These are phyloP conservation scores for Trypanosoma cruzi DNA, from an alignment of 208 protist species.

Conservation along the genomic window DNA sequence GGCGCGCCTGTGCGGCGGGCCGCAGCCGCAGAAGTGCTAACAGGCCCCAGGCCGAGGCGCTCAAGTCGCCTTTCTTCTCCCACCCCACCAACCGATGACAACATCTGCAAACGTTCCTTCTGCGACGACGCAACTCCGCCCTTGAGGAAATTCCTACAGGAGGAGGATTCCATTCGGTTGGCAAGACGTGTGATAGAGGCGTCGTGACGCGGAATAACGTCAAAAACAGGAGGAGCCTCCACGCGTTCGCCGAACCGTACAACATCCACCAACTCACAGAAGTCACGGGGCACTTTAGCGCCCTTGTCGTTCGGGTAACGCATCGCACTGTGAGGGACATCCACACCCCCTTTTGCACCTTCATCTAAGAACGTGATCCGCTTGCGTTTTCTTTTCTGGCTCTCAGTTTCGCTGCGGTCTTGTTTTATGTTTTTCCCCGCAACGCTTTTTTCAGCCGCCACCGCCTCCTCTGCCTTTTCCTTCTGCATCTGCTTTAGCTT, in stretches of 20 bases:
- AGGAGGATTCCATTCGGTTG: slow-evolving; percentile 31
- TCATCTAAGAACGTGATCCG: slow-evolving; percentile 48
- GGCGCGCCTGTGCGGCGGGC: not conserved
- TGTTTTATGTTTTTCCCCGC: not conserved
- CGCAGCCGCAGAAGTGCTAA: slow-evolving; percentile 29
- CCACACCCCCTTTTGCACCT: not conserved
- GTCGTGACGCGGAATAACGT: slow-evolving; percentile 72
- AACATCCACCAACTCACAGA: slow-evolving; percentile 86
- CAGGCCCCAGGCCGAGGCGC: slow-evolving; percentile 54
- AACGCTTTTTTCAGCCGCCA: not conserved
- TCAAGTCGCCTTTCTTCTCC: slow-evolving; percentile 71
- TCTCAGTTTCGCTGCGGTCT: not conserved
- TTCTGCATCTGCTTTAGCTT: slow-evolving; percentile 31
- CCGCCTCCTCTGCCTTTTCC: slow-evolving; percentile 23
- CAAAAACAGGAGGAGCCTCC: slow-evolving; percentile 87
- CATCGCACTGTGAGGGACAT: slow-evolving; percentile 39
- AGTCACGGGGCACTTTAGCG: slow-evolving; percentile 42
- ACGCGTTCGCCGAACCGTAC: slow-evolving; percentile 85
- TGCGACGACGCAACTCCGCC: slow-evolving; percentile 2
- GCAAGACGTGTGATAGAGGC: slow-evolving; percentile 71
- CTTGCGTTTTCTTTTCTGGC: slow-evolving; percentile 38
- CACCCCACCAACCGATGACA: slow-evolving; percentile 30
- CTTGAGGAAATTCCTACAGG: not conserved
- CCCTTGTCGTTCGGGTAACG: slow-evolving; percentile 45
- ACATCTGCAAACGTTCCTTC: slow-evolving; percentile 34